Base-by-base conservation (phyloP, 768 basidiomycete species). In the Ramaria rubella region DNA sequence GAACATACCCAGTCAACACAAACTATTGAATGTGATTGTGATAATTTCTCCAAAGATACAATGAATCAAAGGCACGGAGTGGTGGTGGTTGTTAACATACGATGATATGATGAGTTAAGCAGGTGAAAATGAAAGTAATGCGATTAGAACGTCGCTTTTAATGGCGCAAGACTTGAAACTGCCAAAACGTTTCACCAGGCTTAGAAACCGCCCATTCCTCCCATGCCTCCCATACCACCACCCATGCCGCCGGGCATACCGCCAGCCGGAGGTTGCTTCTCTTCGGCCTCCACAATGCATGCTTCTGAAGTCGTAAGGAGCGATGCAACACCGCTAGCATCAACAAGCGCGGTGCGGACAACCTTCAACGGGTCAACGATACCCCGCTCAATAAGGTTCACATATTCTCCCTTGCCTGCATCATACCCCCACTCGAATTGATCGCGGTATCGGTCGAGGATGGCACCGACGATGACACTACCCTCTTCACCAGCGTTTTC, bases 361-460 rank as follows among this genome's bases (percentile, higher is more conserved):
- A 98, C 95, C 82, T 95, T 95, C 59, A 94, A 76, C 1, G 94
- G 94, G 74, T 98, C 95, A 44, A 97, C 86, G 63, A 98, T 96
- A 65, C 95, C 95, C 27, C 83, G 78, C 70, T 85, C 79, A 74
- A 97, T 87, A 93, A 98, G 94, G 72, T 98, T 91, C 44, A 87
- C 83, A 67, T 91, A 97, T 73, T 94, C 88, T 60, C 90, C 92
- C 75, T 86, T 87, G 65, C 83, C 79, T 24, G 94, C 93, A 62
- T 96, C 92, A 72, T 96, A 96, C 1, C 94, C 90, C 82, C 81
- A 84, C 12, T 75, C 77, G 68, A 92, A 92, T 74, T 92, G 82
- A 72, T 93, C 93, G 7, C 81, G 85, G 65, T 90, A 88, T 64
- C 82, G 72, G 55, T 76, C 73, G 33, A 94, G 71, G 0, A 99